A percentile compares a stretch with the other conserved stretches of the same genome.
These are phyloP conservation scores for Claviceps sp. DNA, from an alignment of 2,329 filamentous ascomycete species.

Conservation along the genomic window DNA sequence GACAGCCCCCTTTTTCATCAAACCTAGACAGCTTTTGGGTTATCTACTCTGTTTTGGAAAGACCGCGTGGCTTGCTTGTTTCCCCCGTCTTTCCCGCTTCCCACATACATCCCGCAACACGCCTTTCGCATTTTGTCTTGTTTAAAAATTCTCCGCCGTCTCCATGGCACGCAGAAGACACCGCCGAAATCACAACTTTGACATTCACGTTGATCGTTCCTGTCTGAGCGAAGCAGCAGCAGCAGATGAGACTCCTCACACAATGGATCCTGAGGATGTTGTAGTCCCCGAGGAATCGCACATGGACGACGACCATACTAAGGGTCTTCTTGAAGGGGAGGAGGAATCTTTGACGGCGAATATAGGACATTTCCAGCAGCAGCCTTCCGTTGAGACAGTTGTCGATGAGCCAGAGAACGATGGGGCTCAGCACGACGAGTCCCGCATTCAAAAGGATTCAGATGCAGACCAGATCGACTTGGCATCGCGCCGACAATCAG, in stretches of 20 bases:
- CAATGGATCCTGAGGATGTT: conserved; percentile 4
- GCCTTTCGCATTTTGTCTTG: background rate
- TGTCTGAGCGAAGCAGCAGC: conserved; percentile 21
- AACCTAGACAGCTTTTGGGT: background rate
- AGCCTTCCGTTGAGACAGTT: conserved; percentile 1
- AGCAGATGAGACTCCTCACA: conserved; percentile 5
- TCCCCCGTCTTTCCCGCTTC: background rate
- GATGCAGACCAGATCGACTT: background rate
- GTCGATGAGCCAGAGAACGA: conserved; percentile 2
- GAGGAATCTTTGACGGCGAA: background rate
- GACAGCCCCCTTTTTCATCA: background rate
- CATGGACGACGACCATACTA: background rate
- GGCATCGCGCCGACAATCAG: conserved; percentile 9
- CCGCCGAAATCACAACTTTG: conserved; percentile 27
- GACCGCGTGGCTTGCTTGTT: background rate
- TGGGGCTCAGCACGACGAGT: background rate
- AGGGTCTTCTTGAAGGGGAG: background rate
- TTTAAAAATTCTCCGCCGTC: background rate
- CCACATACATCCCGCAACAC: background rate
- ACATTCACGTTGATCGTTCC: conserved; percentile 34
- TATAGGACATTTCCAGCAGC: background rate
- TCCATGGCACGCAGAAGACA: conserved; percentile 15
- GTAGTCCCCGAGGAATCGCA: background rate
- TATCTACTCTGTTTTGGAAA: background rate
- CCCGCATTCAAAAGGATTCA: background rate